Base-by-base conservation (phyloP, 2,329 filamentous ascomycete genomes). In the Penicillium vulpinum region DNA sequence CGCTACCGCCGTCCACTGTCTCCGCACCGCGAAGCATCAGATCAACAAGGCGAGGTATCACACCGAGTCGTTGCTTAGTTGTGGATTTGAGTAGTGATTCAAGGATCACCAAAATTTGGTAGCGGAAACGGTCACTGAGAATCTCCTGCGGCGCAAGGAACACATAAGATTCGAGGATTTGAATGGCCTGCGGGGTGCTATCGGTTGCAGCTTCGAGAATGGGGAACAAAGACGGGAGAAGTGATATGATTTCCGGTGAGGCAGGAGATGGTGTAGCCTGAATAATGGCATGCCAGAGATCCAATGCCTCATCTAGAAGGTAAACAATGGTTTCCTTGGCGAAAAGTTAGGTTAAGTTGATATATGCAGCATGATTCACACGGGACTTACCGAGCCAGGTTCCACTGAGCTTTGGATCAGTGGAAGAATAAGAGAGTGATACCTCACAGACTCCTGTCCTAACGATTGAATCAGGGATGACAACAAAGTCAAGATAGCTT, bases 271-370 rank as follows among this genome's bases (percentile, higher is more conserved):
- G 80, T 56, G 86, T 87, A 66, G 91, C 85, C 60, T 80, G 80
- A 36, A 92, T 74, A 11, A 97, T 85, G 2, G 88, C 85, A 33
- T 84, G 82, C 93, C 93, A 97, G 3, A 99, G 83, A 54, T 97
- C 92, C 15, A 97, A 80, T 0, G 91, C 90, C 71, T 99, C 94
- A 60, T 97, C 94, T 13, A 96, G 85, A 11, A 99, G 84, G 67
- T 96, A 94, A 2, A 92, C 77, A 64, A 90, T 86, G 40, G 89
- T 81, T 38, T 85, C 82, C 78, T 80, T 35, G 38, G 16, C 9
- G 22, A 26, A 29, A 45, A 18, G 15, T 24, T 46, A 56, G 48
- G 15, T 11, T 44, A 5, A 15, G 11, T 11, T 13, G 29, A 18
- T 18, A 44, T 1, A 7, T 16, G 15, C 16, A 41, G 29, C 4